Percentiles rank a stretch among this genome's conserved stretches.
Conservation (phyloP, 2,329 filamentous ascomycete species). For the Simplicillium sp. region DNA sequence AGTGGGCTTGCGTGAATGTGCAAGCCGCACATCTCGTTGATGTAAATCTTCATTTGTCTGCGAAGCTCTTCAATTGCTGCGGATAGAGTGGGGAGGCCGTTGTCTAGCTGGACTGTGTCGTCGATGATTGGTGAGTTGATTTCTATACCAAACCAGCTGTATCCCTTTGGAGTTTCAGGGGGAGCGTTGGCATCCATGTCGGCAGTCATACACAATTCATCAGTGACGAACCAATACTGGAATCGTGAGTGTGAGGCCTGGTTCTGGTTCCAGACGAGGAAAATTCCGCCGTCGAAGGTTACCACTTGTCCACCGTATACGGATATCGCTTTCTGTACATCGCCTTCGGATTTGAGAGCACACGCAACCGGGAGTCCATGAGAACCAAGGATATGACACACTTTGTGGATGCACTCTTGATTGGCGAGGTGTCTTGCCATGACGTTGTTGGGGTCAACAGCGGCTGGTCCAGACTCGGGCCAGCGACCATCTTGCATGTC, state of each 20-base stretch:
- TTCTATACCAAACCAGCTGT: slow-evolving; percentile 15
- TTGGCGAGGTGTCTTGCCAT: neutral
- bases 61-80: slow-evolving; percentile 10
- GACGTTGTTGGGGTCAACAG: neutral
- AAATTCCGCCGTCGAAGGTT: slow-evolving; percentile 1
- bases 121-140: slow-evolving; percentile 15
- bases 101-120: slow-evolving; percentile 9
- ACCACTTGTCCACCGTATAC: neutral
- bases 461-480: neutral
- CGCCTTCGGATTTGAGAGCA: too few species aligned
- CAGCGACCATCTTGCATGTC: neutral
- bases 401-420: slow-evolving; percentile 8
- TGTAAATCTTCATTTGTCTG: slow-evolving; percentile 11
- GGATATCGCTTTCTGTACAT: too few species aligned
- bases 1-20: slow-evolving; percentile 16
- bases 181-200: slow-evolving; percentile 9
- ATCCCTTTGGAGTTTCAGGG: slow-evolving; percentile 10
- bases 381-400: slow-evolving; percentile 12
- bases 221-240: slow-evolving; percentile 13
- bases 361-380: slow-evolving; percentile 10
- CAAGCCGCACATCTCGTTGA: slow-evolving; percentile 16
- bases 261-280: slow-evolving; percentile 12
- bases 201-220: slow-evolving; percentile 12
- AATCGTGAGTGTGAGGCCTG: slow-evolving; percentile 2
- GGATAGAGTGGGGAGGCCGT: slow-evolving; percentile 11